phyloP scores from a whole-genome alignment of 2,329 filamentous ascomycete genomes.

The Penicillium sp. region DNA sequence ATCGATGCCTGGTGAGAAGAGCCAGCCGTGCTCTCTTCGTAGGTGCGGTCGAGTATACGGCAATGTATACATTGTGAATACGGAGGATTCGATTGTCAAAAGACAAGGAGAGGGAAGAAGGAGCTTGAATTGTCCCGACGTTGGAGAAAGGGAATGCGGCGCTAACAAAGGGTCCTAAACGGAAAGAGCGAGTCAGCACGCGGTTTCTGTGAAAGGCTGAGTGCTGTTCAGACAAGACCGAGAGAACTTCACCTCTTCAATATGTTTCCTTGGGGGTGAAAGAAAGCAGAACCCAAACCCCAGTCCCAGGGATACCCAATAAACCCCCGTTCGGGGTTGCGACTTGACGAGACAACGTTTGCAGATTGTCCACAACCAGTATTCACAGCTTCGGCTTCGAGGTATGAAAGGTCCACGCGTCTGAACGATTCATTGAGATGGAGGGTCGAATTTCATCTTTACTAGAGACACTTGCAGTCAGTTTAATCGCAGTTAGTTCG shows the following conservation, averaged over 20 bases:
- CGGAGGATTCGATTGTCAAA: not conserved
- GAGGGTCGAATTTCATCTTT: not conserved
- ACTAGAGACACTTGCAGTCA: not conserved
- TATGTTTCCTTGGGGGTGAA: not conserved
- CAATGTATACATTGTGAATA: not conserved
- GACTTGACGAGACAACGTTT: not conserved
- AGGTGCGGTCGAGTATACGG: not conserved
- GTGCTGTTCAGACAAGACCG: not conserved
- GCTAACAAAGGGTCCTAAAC: not conserved
- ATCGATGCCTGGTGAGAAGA: not conserved
- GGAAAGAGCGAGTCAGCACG: not conserved
- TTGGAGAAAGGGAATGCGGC: not conserved
- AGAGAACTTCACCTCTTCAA: not conserved
- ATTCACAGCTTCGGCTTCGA: not conserved
- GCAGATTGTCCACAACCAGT: not conserved
- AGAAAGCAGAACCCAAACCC: not conserved
- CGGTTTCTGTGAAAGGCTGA: not conserved
- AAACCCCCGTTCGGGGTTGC: no score
- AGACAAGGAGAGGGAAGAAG: not conserved
- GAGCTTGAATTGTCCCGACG: not conserved
- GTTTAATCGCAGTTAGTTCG: not conserved
- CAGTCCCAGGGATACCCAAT: not conserved
- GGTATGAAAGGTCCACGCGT: no score
- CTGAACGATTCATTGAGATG: no score
- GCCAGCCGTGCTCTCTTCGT: not conserved